phyloP scores from a whole-genome alignment of 257 asterid genomes.

The Linderniella brevidens region DNA sequence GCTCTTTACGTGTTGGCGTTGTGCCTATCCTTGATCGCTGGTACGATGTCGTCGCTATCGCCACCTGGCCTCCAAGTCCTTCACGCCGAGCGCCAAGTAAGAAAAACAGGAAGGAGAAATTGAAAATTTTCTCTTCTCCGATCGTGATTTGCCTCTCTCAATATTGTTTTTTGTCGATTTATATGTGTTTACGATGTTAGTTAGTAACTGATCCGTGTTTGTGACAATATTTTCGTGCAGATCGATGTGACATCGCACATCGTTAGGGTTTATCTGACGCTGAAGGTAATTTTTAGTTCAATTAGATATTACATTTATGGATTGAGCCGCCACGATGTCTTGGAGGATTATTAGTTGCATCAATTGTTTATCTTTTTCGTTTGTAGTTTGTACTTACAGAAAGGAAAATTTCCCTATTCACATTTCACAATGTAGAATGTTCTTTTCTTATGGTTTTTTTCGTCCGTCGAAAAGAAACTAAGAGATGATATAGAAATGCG shows the following conservation, averaged over 20 bases:
- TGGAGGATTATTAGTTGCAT: background rate
- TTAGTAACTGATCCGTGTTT: constrained; percentile 3
- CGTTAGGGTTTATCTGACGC: constrained; percentile 66
- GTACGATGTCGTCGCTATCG: constrained; percentile 14
- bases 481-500: too few species aligned
- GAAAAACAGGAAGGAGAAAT: constrained; percentile 3
- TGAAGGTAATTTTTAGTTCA: constrained; percentile 42
- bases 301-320: background rate
- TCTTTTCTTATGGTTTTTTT: too few species aligned
- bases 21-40: constrained; percentile 14
- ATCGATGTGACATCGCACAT: constrained; percentile 90
- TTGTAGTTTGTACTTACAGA: too few species aligned
- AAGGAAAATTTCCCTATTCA: too few species aligned
- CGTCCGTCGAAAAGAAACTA: too few species aligned
- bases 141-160: background rate
- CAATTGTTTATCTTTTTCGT: too few species aligned
- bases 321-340: background rate
- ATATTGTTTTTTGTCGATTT: constrained; percentile 1
- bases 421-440: too few species aligned
- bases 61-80: constrained; percentile 55
- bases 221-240: constrained; percentile 28
- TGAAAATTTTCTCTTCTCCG: constrained; percentile 1
- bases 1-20: constrained; percentile 21
- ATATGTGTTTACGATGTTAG: constrained; percentile 2
- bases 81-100: constrained; percentile 80